Percentiles rank a stretch among this genome's conserved stretches.
Conservation (phyloP, 2,329 filamentous ascomycete genomes). For the Ceratocystis lukuohia region DNA sequence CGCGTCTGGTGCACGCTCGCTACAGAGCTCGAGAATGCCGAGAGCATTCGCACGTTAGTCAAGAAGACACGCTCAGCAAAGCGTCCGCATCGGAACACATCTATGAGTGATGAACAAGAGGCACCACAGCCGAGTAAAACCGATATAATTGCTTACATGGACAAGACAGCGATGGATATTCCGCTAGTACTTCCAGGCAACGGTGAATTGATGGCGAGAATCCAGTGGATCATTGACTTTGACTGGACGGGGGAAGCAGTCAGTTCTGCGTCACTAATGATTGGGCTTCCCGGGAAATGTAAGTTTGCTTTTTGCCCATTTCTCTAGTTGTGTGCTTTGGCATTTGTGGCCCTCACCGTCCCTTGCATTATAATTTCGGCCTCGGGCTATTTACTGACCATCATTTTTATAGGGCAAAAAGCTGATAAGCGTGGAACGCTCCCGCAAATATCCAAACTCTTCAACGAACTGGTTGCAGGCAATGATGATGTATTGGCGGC, state of each 20-base stretch:
- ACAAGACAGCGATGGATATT: slow-evolving; percentile 24
- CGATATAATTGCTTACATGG: slow-evolving; percentile 11
- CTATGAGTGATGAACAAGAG: slow-evolving; percentile 13
- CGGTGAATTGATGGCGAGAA: slow-evolving; percentile 29
- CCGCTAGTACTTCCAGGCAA: slow-evolving; percentile 23
- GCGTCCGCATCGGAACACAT: slow-evolving; percentile 21
- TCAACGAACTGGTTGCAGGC: slow-evolving; percentile 43
- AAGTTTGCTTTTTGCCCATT: slow-evolving; percentile 28
- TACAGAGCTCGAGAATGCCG: slow-evolving; percentile 31
- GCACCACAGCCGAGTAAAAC: slow-evolving; percentile 1
- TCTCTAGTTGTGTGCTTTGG: background rate
- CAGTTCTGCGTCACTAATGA: slow-evolving; percentile 41
- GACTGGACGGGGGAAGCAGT: slow-evolving; percentile 62
- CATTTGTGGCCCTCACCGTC: background rate
- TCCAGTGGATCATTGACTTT: slow-evolving; percentile 49
- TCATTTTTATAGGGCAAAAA: slow-evolving; percentile 40
- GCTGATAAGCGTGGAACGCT: slow-evolving; percentile 44
- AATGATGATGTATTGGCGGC: slow-evolving; percentile 43
- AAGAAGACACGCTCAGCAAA: slow-evolving; percentile 24
- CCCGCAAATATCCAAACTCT: slow-evolving; percentile 45
- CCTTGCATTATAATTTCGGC: background rate
- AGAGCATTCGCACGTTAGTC: slow-evolving; percentile 26
- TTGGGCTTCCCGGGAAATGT: slow-evolving; percentile 51
- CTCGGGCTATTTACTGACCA: background rate
- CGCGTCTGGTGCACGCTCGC: slow-evolving; percentile 48